phyloP scores from a whole-genome alignment of 2,329 filamentous ascomycete genomes.

The Microsporum ferrugineum region DNA sequence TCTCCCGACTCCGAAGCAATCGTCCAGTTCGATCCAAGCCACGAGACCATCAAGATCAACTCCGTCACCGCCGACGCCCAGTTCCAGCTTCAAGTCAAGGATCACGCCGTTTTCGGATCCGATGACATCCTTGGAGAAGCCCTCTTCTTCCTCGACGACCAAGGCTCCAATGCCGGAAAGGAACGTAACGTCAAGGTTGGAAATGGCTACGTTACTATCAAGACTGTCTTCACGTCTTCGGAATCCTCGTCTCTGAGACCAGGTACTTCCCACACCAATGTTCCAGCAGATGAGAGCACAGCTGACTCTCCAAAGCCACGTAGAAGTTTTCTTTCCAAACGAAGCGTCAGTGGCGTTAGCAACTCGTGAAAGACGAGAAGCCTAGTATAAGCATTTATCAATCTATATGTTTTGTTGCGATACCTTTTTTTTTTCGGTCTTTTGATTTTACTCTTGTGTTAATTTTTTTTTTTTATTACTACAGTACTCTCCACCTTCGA shows the following conservation, averaged over 20 bases:
- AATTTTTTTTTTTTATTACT: not conserved
- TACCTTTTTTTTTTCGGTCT: not conserved
- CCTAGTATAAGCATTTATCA: not conserved
- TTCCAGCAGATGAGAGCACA: slow-evolving; percentile 18
- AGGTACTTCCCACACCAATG: slow-evolving; percentile 26
- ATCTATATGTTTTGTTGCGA: not conserved
- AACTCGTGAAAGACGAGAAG: not conserved
- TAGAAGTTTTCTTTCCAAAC: slow-evolving; percentile 38
- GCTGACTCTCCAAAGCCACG: slow-evolving; percentile 32
- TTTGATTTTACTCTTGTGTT: slow-evolving; percentile 4
- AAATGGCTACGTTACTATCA: slow-evolving; percentile 57
- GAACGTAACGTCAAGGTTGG: slow-evolving; percentile 69
- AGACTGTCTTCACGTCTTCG: slow-evolving; percentile 55
- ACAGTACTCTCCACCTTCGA: not conserved
- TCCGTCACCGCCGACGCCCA: slow-evolving; percentile 66
- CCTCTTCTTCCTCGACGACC: slow-evolving; percentile 85
- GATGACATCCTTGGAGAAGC: slow-evolving; percentile 77
- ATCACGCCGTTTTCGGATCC: slow-evolving; percentile 71
- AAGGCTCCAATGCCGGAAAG: slow-evolving; percentile 47
- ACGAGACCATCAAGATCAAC: slow-evolving; percentile 63
- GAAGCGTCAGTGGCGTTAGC: slow-evolving; percentile 23
- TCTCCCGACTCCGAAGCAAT: slow-evolving; percentile 36
- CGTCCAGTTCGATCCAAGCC: slow-evolving; percentile 52
- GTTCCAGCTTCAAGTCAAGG: slow-evolving; percentile 77
- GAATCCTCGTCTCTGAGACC: slow-evolving; percentile 33